phyloP scores from a whole-genome alignment of 495 filamentous ascomycete genomes.

The Hypoxylon perforatum region DNA sequence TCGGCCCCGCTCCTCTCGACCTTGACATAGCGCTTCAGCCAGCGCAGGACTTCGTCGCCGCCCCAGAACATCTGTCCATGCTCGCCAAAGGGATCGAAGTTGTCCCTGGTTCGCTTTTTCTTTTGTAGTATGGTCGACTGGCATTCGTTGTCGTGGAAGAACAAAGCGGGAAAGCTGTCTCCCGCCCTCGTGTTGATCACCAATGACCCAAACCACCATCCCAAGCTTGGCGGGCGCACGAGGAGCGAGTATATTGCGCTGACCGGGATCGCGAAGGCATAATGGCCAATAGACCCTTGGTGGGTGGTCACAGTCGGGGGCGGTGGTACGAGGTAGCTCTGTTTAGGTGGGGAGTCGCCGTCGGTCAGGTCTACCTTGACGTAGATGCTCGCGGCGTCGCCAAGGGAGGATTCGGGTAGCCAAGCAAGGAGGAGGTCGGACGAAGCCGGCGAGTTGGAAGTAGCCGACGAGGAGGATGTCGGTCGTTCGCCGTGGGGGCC shows the following conservation, averaged over 20 bases:
- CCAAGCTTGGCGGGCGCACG: constrained; percentile 89
- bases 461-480: constrained; percentile 63
- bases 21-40: constrained; percentile 84
- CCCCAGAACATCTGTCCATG: constrained; percentile 94
- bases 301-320: constrained; percentile 85
- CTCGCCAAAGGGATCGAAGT: constrained; percentile 90
- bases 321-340: constrained; percentile 90
- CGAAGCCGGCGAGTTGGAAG: constrained; percentile 51
- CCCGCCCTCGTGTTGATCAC: constrained; percentile 91
- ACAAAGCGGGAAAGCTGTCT: constrained; percentile 92
- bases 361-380: constrained; percentile 94
- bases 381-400: constrained; percentile 86
- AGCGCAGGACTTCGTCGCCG: constrained; percentile 92
- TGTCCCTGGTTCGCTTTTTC: constrained; percentile 82
- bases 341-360: constrained; percentile 79
- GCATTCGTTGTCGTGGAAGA: constrained; percentile 98
- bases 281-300: constrained; percentile 76
- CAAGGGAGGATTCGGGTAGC: constrained; percentile 91
- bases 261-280: constrained; percentile 92
- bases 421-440: constrained; percentile 89
- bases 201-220: constrained; percentile 97
- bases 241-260: constrained; percentile 90
- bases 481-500: constrained; percentile 57
- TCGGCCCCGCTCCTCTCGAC: constrained; percentile 87
- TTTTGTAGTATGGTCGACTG: constrained; percentile 94